These are phyloP conservation scores for Piper longum DNA, from an alignment of 164 flowering plant genomes.

Conservation along the genomic window DNA sequence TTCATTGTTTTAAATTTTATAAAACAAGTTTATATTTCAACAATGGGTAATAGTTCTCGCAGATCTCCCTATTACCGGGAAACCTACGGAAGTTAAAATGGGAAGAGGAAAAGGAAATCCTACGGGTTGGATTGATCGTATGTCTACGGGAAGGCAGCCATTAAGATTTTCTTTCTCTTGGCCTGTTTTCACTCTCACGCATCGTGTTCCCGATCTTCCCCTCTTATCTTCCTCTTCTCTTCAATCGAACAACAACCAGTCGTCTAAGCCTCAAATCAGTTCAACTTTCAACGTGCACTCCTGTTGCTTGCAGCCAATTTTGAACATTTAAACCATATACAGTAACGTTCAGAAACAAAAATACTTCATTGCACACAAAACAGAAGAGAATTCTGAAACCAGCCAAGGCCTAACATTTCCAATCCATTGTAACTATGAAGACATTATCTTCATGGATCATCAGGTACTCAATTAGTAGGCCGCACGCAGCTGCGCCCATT, in stretches of 20 bases:
- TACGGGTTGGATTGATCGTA: neutral
- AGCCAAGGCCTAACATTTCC: neutral
- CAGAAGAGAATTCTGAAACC: conserved; percentile 2
- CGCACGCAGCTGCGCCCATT: neutral
- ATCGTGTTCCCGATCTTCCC: neutral
- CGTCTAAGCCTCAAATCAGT: neutral
- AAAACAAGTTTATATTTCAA: too few relatives aligned
- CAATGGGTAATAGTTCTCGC: neutral
- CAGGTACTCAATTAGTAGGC: neutral
- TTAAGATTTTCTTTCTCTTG: neutral
- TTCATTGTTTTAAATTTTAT: too few relatives aligned
- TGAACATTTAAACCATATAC: neutral
- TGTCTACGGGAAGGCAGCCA: too few relatives aligned
- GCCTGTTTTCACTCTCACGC: neutral
- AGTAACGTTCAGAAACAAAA: neutral
- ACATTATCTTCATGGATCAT: neutral
- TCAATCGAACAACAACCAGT: neutral
- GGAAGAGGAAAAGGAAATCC: neutral
- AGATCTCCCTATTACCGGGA: neutral
- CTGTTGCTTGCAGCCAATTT: too few relatives aligned
- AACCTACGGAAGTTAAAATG: neutral
- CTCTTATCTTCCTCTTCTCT: neutral
- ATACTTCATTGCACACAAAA: neutral
- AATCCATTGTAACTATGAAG: too few relatives aligned
- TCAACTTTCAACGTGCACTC: neutral